A percentile compares a stretch with the other conserved stretches of the same genome.
These are phyloP conservation scores for Rutstroemia sp. DNA, from an alignment of 2,329 filamentous ascomycete species.

Conservation along the genomic window DNA sequence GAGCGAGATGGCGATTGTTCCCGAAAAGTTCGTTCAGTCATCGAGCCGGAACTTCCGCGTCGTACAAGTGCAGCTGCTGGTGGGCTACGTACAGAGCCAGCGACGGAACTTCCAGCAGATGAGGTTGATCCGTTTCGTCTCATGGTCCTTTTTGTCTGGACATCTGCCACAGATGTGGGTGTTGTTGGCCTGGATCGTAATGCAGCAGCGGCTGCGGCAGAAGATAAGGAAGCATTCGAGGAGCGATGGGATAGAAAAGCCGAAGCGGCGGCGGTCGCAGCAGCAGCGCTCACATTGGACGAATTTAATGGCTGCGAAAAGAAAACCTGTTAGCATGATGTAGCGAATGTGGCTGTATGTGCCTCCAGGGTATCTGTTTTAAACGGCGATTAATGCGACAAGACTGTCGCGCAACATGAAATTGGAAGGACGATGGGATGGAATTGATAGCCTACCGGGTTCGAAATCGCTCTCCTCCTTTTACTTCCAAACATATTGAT, in stretches of 20 bases:
- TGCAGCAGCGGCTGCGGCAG: conserved; percentile 79
- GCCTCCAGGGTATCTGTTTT: not conserved
- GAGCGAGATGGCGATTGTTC: conserved; percentile 58
- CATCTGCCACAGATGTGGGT: conserved; percentile 71
- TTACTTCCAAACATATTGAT: conserved; percentile 30
- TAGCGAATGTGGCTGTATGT: conserved; percentile 8
- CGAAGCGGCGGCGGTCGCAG: conserved; percentile 71
- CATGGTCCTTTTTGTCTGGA: conserved; percentile 80
- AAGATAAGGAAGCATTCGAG: conserved; percentile 63
- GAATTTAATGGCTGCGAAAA: conserved; percentile 49
- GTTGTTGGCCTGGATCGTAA: conserved; percentile 70
- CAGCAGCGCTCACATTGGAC: conserved; percentile 61
- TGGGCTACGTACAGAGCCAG: conserved; percentile 33
- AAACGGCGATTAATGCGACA: not conserved
- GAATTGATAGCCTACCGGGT: conserved; percentile 31
- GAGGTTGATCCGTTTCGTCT: conserved; percentile 67
- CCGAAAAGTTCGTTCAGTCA: conserved; percentile 84
- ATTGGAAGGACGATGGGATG: conserved; percentile 11
- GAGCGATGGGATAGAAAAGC: conserved; percentile 66
- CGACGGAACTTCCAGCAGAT: conserved; percentile 49
- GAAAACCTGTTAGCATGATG: conserved; percentile 18
- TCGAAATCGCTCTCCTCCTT: conserved; percentile 33
- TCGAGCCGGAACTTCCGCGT: conserved; percentile 66
- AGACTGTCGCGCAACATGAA: not conserved
- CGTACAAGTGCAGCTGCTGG: conserved; percentile 47